These are phyloP conservation scores for Pseudovirgaria hyperparasitica DNA, from an alignment of 2,329 filamentous ascomycete species.

Conservation along the genomic window DNA sequence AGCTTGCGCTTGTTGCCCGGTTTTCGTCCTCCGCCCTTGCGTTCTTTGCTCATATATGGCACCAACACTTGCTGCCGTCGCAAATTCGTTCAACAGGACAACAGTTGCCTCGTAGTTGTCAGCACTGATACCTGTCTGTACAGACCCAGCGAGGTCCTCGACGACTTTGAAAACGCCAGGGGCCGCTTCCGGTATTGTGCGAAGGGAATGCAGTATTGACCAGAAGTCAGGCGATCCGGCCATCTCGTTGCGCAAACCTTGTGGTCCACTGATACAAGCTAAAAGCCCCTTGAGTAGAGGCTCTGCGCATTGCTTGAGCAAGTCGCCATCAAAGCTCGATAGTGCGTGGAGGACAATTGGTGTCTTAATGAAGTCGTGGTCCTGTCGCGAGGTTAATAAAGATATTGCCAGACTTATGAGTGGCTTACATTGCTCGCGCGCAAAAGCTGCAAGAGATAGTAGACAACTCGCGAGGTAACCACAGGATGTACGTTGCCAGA, in stretches of 20 bases:
- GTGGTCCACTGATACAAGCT: constrained; percentile 65
- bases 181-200: constrained; percentile 56
- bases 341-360: constrained; percentile 87
- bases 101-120: constrained; percentile 93
- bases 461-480: constrained; percentile 71
- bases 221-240: constrained; percentile 97
- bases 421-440: constrained; percentile 68
- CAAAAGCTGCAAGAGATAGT: constrained; percentile 73
- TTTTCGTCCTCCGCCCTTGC: constrained; percentile 37
- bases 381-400: constrained; percentile 33
- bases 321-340: constrained; percentile 69
- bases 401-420: neutral
- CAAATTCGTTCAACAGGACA: constrained; percentile 75
- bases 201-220: constrained; percentile 71
- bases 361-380: constrained; percentile 81
- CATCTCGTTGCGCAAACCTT: constrained; percentile 75
- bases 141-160: constrained; percentile 55
- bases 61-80: constrained; percentile 65
- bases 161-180: constrained; percentile 77
- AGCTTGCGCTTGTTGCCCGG: no score
- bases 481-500: constrained; percentile 67
- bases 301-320: constrained; percentile 61
- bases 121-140: constrained; percentile 73
- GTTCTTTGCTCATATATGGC: constrained; percentile 57
- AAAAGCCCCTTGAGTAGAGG: constrained; percentile 68